phyloP scores from a whole-genome alignment of 495 filamentous ascomycete species.

The Penicillium fimorum region DNA sequence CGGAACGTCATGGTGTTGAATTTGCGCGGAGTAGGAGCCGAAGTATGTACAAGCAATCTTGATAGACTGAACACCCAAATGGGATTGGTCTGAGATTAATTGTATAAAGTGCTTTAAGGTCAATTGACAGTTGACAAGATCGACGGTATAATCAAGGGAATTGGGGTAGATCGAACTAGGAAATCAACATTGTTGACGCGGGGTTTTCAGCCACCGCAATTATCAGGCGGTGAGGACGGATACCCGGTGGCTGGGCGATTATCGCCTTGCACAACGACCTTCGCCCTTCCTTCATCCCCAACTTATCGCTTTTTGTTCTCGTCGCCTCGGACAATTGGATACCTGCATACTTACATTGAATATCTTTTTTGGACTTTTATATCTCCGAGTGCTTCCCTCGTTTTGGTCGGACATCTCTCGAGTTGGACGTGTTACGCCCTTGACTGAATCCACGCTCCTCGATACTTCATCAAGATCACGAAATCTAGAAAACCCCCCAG shows the following conservation, averaged over 20 bases:
- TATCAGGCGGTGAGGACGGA: slow-evolving; percentile 18
- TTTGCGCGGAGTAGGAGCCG: neutral
- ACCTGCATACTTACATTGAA: slow-evolving; percentile 1
- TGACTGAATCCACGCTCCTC: slow-evolving; percentile 17
- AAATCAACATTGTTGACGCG: slow-evolving; percentile 22
- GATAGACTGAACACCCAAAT: too few relatives aligned
- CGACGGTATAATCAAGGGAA: neutral
- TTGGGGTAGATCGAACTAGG: slow-evolving; percentile 13
- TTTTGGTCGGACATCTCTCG: neutral
- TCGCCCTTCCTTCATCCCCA: slow-evolving; percentile 24
- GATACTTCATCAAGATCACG: slow-evolving; percentile 3
- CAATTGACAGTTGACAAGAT: neutral
- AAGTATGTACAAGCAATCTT: slow-evolving; percentile 6
- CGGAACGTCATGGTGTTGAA: slow-evolving; percentile 36
- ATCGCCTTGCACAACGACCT: slow-evolving; percentile 19
- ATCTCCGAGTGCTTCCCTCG: neutral
- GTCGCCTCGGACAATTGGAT: neutral
- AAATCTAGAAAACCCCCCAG: neutral
- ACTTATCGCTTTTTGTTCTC: slow-evolving; percentile 10
- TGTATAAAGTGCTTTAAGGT: neutral
- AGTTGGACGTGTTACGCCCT: slow-evolving; percentile 13
- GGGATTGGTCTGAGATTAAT: neutral
- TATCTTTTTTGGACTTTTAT: neutral
- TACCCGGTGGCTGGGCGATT: slow-evolving; percentile 23
- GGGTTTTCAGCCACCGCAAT: slow-evolving; percentile 19